Base-by-base conservation (phyloP, 352 stramenopile species). In the Globisporangium okanoganense region DNA sequence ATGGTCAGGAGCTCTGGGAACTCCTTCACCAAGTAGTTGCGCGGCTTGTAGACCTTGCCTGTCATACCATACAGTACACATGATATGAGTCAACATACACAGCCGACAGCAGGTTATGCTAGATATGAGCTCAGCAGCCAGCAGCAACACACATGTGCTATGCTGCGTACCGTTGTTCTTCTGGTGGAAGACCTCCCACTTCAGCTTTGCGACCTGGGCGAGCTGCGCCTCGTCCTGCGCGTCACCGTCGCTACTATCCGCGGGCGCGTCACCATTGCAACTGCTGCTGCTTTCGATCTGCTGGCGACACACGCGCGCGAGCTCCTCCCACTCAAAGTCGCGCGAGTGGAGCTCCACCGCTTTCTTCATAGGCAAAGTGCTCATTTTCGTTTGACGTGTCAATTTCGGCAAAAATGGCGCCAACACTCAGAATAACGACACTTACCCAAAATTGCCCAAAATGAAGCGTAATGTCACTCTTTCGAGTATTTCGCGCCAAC, bases 31-130 rank as follows among this genome's bases (percentile, higher is more conserved):
- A 94, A 69, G 65, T 94, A 94, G 56, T 91, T 91, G 47, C 84
- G 84, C 22, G 84, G 78, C 65, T 90, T 93, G 72, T 94, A 94
- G 8, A 76, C 84, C 56, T 89, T 88, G 22, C 81, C 83, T 92
- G 38, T 10, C 22, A 10, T 16, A n/a, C 31, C 16, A 25, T 33
- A 7, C 36, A 16, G 20, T 22, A 22, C n/a, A 8, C 40, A 22
- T 5, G 3, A 3, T 45, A 9, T 22, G 6, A 45, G 40, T 22
- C 7, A 2, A 56, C 7, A 18, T 33, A 33, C 29, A 33, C 29
- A 33, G 6, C 3, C 8, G 18, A 10, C 5, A n/a, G 18, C 8
- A 48, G 12, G 1, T 5, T 38, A n/a, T 54, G 25, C 24, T 18
- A 27, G 1, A 13, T 20, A 29, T 40, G 3, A 4, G 31, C 20